Evolutionary conservation across 1,284 basidiomycete genomes (phyloP).

Genomic region (Boletus austroedulis): DNA sequence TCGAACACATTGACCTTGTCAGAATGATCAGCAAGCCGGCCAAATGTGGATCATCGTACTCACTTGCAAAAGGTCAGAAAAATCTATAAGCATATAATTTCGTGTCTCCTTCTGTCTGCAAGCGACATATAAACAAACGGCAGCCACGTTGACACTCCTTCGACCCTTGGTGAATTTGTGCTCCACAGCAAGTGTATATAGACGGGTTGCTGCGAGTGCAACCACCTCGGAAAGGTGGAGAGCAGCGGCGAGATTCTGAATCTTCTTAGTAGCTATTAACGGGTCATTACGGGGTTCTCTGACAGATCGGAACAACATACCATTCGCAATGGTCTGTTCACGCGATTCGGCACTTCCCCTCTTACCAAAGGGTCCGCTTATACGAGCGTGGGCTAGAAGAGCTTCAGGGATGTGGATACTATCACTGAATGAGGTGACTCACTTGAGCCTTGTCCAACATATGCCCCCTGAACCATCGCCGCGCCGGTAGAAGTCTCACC

Average conservation of each 20-base stretch:
- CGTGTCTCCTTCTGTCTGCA: constrained; percentile 88
- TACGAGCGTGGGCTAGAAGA: constrained; percentile 67
- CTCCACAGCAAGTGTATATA: constrained; percentile 92
- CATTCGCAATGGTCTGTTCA: constrained; percentile 87
- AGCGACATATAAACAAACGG: constrained; percentile 93
- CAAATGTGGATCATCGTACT: constrained; percentile 17
- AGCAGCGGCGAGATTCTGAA: constrained; percentile 76
- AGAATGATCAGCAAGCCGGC: constrained; percentile 1
- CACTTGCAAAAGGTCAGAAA: constrained; percentile 88
- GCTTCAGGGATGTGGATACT: constrained; percentile 1
- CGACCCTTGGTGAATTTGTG: constrained; percentile 94
- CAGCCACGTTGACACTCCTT: constrained; percentile 89
- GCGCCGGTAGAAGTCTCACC: constrained; percentile 91
- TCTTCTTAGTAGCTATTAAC: constrained; percentile 70
- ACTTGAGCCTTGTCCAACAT: constrained; percentile 93
- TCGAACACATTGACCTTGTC: constrained; percentile 96
- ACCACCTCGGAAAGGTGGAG: constrained; percentile 81
- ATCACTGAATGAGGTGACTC: constrained; percentile 37
- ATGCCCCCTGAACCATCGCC: constrained; percentile 93
- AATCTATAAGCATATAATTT: constrained; percentile 98
- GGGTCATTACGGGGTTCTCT: background rate
- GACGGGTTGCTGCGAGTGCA: constrained; percentile 77
- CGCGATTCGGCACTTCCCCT: constrained; percentile 73
- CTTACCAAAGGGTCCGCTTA: constrained; percentile 78
- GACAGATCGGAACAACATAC: constrained; percentile 41